phyloP scores from a whole-genome alignment of 805 yeast genomes.

The Clavispora vitiphila region DNA sequence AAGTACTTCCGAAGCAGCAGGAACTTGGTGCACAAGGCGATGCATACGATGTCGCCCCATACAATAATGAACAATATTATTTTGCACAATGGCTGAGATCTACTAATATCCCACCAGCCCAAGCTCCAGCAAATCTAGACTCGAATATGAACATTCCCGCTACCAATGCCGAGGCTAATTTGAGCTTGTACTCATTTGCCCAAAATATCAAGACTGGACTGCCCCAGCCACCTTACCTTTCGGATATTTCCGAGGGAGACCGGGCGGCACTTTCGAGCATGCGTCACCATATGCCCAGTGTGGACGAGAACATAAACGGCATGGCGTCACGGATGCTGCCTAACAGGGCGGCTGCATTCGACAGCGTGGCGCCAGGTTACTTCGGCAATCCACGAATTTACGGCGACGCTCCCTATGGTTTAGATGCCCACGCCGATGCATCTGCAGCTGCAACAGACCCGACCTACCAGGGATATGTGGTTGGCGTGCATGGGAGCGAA shows the following conservation, averaged over 20 bases:
- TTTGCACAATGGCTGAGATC: neutral
- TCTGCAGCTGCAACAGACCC: neutral
- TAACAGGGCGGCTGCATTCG: too few relatives aligned
- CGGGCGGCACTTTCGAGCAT: neutral
- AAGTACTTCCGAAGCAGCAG: neutral
- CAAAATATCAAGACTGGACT: neutral
- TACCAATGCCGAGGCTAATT: neutral
- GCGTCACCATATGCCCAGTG: neutral
- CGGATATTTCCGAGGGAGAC: neutral
- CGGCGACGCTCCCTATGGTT: neutral
- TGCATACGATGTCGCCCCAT: neutral
- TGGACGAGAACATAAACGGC: neutral
- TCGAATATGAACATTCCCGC: neutral
- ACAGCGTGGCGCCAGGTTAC: neutral
- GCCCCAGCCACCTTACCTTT: neutral
- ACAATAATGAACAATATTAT: neutral
- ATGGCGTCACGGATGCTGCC: neutral
- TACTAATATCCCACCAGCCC: neutral
- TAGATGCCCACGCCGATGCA: neutral
- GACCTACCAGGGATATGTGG: neutral
- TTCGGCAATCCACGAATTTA: neutral
- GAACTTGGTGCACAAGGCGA: neutral
- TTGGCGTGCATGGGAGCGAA: neutral
- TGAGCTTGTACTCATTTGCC: neutral
- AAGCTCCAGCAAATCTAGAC: neutral